phyloP scores from a whole-genome alignment of 2,329 filamentous ascomycete genomes.

The Colletotrichum navitas region DNA sequence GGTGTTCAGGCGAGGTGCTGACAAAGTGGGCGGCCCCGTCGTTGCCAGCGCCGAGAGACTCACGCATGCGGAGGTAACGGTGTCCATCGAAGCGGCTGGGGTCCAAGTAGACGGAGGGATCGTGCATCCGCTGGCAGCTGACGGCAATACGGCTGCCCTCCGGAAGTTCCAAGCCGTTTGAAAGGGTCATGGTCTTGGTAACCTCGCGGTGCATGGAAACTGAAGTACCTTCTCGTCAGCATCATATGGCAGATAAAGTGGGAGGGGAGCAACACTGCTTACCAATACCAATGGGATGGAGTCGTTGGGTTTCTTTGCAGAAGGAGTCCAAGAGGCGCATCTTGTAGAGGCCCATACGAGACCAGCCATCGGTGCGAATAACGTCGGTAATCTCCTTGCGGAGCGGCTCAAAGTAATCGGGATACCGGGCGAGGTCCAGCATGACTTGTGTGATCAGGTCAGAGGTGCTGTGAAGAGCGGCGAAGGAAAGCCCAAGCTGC shows the following conservation, averaged over 20 bases:
- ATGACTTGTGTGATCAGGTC: conserved; percentile 44
- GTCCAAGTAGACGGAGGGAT: conserved; percentile 28
- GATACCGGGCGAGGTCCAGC: conserved; percentile 43
- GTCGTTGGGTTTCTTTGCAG: conserved; percentile 36
- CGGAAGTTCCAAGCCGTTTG: conserved; percentile 33
- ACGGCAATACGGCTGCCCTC: conserved; percentile 37
- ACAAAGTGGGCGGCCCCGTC: conserved; percentile 48
- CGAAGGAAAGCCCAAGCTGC: conserved; percentile 45
- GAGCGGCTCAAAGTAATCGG: conserved; percentile 44
- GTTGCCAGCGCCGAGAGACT: conserved; percentile 35
- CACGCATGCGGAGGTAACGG: conserved; percentile 38
- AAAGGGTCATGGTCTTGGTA: conserved; percentile 35
- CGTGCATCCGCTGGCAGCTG: conserved; percentile 28
- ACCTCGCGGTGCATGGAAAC: conserved; percentile 37
- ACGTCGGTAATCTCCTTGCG: conserved; percentile 45
- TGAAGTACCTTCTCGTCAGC: neutral
- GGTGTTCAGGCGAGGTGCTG: conserved; percentile 46
- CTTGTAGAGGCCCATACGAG: conserved; percentile 37
- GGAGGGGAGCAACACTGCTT: neutral
- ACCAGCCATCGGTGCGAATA: conserved; percentile 41
- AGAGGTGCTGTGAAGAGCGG: conserved; percentile 46
- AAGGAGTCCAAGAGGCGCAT: conserved; percentile 37
- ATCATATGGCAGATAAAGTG: accelerated
- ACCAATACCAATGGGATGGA: conserved; percentile 33
- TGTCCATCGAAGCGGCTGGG: conserved; percentile 30